A percentile compares a stretch with the other conserved stretches of the same genome.
These are phyloP conservation scores for Penicillium alfredii DNA, from an alignment of 495 filamentous ascomycete genomes.

Conservation along the genomic window DNA sequence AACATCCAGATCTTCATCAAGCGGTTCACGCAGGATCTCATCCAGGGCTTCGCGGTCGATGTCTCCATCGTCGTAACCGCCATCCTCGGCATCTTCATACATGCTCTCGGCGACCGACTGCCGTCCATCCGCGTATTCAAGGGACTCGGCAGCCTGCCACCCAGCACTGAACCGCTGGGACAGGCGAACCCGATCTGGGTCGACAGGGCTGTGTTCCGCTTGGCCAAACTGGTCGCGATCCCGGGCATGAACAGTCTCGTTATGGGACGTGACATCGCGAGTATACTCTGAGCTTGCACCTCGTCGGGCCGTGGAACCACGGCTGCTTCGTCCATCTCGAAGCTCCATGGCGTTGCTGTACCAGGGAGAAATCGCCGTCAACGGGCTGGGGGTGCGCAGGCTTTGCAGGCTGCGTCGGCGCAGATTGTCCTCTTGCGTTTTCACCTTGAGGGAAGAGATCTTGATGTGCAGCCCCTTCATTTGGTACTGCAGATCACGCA, in stretches of 20 bases:
- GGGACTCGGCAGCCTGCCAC: constrained; percentile 6
- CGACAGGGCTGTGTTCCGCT: constrained; percentile 5
- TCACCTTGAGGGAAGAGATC: constrained; percentile 76
- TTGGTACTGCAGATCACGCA: constrained; percentile 81
- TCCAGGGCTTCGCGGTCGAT: constrained; percentile 45
- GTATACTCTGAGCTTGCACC: constrained; percentile 17
- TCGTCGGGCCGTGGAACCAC: constrained; percentile 16
- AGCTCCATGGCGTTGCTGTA: constrained; percentile 52
- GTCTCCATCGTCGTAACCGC: constrained; percentile 42
- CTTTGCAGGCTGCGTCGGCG: constrained; percentile 79
- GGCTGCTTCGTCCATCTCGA: constrained; percentile 23
- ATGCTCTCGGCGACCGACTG: constrained; percentile 45
- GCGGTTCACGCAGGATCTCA: constrained; percentile 39
- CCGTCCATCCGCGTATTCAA: constrained; percentile 22
- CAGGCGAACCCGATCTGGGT: not conserved
- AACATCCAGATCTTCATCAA: constrained; percentile 32
- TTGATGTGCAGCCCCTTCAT: constrained; percentile 92
- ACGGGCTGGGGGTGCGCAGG: constrained; percentile 76
- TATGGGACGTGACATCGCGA: constrained; percentile 4
- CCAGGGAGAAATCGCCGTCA: constrained; percentile 74
- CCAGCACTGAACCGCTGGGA: constrained; percentile 8
- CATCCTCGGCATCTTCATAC: constrained; percentile 56
- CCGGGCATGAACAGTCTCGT: not conserved
- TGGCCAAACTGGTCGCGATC: constrained; percentile 3
- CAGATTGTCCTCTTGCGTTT: constrained; percentile 75